phyloP scores from a whole-genome alignment of 768 basidiomycete genomes.

The Hydnomerulius pinastri region DNA sequence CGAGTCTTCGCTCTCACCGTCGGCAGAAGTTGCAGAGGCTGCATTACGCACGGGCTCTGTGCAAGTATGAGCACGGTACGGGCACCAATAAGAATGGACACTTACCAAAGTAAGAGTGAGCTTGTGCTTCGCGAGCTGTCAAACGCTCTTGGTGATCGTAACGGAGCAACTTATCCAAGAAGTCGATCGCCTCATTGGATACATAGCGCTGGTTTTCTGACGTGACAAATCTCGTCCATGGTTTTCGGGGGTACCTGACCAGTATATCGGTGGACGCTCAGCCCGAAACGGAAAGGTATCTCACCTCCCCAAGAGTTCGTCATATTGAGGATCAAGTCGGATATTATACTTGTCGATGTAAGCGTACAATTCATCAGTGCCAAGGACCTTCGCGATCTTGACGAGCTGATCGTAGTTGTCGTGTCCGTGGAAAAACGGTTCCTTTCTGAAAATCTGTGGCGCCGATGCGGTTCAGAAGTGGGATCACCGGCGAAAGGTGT shows the following conservation, averaged over 20 bases:
- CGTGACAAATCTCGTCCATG: conserved; percentile 94
- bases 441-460: conserved; percentile 93
- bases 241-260: conserved; percentile 83
- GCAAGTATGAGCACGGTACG: conserved; percentile 18
- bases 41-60: conserved; percentile 69
- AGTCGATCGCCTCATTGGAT: conserved; percentile 95
- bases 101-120: conserved; percentile 90
- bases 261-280: conserved; percentile 7
- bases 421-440: conserved; percentile 99
- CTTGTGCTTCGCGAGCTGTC: conserved; percentile 91
- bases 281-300: conserved; percentile 13
- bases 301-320: conserved; percentile 88
- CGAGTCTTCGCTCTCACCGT: conserved; percentile 63
- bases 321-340: conserved; percentile 92
- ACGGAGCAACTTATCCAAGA: conserved; percentile 91
- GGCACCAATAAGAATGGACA: conserved; percentile 10
- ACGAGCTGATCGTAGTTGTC: conserved; percentile 99
- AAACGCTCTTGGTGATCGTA: conserved; percentile 98
- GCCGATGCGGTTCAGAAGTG: conserved; percentile 1
- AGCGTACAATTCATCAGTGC: conserved; percentile 90
- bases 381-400: conserved; percentile 96
- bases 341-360: conserved; percentile 97
- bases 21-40: conserved; percentile 43
- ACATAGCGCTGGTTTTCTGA: conserved; percentile 96
- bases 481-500: neutral